These are phyloP conservation scores for Fagus sylvatica DNA, from an alignment of 306 rosid genomes.

Conservation along the genomic window DNA sequence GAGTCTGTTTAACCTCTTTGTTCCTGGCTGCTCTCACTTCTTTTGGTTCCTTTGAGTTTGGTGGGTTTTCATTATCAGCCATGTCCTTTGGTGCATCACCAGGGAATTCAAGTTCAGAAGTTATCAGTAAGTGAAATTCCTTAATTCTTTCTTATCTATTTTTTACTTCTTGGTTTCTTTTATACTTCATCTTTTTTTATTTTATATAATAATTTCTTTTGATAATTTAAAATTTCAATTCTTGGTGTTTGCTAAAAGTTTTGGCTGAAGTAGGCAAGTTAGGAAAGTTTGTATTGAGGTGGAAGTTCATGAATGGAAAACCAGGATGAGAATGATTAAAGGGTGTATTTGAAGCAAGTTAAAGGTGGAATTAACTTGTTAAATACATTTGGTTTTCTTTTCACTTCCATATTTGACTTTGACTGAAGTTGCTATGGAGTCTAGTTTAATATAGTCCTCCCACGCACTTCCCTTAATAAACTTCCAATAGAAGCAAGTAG, in stretches of 20 bases:
- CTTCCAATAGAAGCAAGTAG: too few species aligned
- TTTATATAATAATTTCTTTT: background rate
- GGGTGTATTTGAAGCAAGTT: conserved; percentile 45
- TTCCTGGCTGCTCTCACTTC: conserved; percentile 82
- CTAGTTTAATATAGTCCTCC: background rate
- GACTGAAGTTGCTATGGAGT: conserved; percentile 9
- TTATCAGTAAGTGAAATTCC: conserved; percentile 50
- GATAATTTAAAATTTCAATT: conserved; percentile 11
- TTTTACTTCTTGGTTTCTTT: background rate
- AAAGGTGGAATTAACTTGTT: conserved; percentile 45
- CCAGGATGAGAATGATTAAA: conserved; percentile 40
- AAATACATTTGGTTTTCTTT: conserved; percentile 24
- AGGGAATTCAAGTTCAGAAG: conserved; percentile 45
- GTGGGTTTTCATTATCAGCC: conserved; percentile 51
- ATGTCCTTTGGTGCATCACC: conserved; percentile 41
- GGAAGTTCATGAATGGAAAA: conserved; percentile 19
- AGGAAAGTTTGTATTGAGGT: background rate
- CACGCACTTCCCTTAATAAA: too few species aligned
- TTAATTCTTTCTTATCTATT: background rate
- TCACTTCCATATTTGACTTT: conserved; percentile 36
- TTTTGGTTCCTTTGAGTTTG: conserved; percentile 58
- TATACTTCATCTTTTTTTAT: background rate
- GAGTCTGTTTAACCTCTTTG: conserved; percentile 73
- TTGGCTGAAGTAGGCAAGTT: conserved; percentile 5
- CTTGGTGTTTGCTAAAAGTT: conserved; percentile 13